Base-by-base conservation (phyloP, 208 protist genomes). In the Endotrypanum monterogeii region DNA sequence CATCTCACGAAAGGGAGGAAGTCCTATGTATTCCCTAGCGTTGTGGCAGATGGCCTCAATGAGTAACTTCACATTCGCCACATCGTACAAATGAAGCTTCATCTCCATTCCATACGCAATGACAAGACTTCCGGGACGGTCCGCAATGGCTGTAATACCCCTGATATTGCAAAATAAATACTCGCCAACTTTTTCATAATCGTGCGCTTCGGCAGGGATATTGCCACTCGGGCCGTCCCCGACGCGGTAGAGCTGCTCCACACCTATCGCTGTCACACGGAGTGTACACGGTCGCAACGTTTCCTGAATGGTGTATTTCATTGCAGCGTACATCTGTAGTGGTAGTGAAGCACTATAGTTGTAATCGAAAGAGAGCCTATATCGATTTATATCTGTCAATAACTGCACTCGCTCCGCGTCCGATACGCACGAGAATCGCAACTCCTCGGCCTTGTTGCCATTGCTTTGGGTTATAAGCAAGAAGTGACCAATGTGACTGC, bases 161-260 rank as follows among this genome's bases (percentile, higher is more conserved):
- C 86, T 84, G 65, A 98, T 95, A 57, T 94, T 66, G 54, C 78
- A 75, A 67, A 96, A 97, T 0, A 92, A 71, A 82, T 97, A 98
- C 75, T 90, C 88, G 25, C 91, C 80, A 1, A 84, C 65, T 30
- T 80, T 73, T 23, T 74, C 74, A 23, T 70, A 78, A 67, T 25
- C 63, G 23, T 16, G 30, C 5, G 28, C 32, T 14, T 35, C 48
- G 14, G 66, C 50, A 44, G 32, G 12, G 3, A 18, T 9, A n/a
- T 51, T 16, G 48, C 16, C 23, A 28, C 56, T 12, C n/a, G 6
- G 23, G 0, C 18, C 20, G 3, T 76, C 51, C 8, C 69, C 51
- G 5, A 69, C 12, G 2, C 57, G 76, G 12, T n/a, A 35, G 23
- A 74, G 66, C 61, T 92, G 86, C 65, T 92, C 80, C 4, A 96